These are phyloP conservation scores for Posidonia australis DNA, from an alignment of 106 monocot species.

Conservation along the genomic window DNA sequence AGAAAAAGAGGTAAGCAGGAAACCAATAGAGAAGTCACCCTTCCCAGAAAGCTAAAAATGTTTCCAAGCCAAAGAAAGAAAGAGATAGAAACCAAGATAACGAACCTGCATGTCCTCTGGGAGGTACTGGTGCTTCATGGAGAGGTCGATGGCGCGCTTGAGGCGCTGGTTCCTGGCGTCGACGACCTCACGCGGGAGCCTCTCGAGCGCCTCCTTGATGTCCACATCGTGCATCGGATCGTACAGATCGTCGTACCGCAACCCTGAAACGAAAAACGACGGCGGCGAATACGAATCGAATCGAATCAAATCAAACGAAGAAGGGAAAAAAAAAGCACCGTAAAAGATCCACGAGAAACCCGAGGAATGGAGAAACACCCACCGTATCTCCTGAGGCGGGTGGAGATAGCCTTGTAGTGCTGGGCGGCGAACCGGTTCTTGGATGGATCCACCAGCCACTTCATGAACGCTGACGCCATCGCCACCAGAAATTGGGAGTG, in stretches of 20 bases:
- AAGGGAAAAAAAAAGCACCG: conserved; percentile 6
- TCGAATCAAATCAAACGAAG: not conserved
- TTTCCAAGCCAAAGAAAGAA: not conserved
- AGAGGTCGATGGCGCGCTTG: conserved; percentile 94
- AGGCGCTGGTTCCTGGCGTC: conserved; percentile 93
- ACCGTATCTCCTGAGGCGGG: conserved; percentile 83
- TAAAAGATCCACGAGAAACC: too few species aligned
- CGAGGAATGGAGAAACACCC: not conserved
- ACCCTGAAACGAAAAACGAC: conserved; percentile 23
- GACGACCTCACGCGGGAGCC: conserved; percentile 83
- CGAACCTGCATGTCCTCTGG: conserved; percentile 60
- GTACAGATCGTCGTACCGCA: conserved; percentile 84
- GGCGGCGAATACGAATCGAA: not conserved
- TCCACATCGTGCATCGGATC: conserved; percentile 81
- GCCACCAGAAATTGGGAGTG: not conserved
- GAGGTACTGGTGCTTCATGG: conserved; percentile 96
- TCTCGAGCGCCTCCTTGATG: conserved; percentile 86
- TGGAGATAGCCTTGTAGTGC: conserved; percentile 59
- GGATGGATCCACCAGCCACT: conserved; percentile 60
- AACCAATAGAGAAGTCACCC: too few species aligned
- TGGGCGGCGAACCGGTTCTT: conserved; percentile 63
- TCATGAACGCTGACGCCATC: conserved; percentile 21
- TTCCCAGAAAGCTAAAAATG: too few species aligned
- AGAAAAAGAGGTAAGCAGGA: too few species aligned
- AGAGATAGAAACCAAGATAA: not conserved